A percentile compares a stretch with the other conserved stretches of the same genome.
phyloP scores from a whole-genome alignment of 1,139 yeast species.

The Suhomyces maxii region DNA sequence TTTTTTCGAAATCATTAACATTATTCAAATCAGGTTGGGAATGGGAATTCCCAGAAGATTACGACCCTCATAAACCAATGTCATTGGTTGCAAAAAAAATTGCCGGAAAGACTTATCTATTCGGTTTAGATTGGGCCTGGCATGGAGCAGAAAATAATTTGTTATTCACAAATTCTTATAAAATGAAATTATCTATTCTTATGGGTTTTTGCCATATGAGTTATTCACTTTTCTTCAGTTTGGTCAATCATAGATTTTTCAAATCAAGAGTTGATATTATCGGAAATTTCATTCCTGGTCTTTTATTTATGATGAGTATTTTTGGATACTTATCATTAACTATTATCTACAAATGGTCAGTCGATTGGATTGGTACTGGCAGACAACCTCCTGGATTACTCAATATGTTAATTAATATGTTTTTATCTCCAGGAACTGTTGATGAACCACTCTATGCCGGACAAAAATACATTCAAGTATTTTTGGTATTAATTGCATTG shows the following conservation, averaged over 20 bases:
- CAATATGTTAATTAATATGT: conserved; percentile 95
- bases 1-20: conserved; percentile 88
- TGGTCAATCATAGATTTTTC: conserved; percentile 77
- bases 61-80: conserved; percentile 55
- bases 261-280: conserved; percentile 77
- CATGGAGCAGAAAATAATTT: conserved; percentile 94
- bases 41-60: conserved; percentile 69
- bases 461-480: conserved; percentile 75
- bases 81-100: conserved; percentile 59
- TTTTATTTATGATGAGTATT: conserved; percentile 91
- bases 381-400: conserved; percentile 89
- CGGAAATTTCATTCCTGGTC: conserved; percentile 93
- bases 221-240: conserved; percentile 80
- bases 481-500: conserved; percentile 73
- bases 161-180: conserved; percentile 88
- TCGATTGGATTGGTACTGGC: conserved; percentile 79
- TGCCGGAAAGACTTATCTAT: conserved; percentile 61
- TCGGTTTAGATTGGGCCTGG: conserved; percentile 96
- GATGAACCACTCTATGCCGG: conserved; percentile 84
- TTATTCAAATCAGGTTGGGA: conserved; percentile 86
- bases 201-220: conserved; percentile 97
- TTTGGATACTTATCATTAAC: conserved; percentile 87
- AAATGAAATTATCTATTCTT: conserved; percentile 91
- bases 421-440: conserved; percentile 85
- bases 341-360: conserved; percentile 90